phyloP scores from a whole-genome alignment of 441 rosid genomes.

The Syzygium syzygioides region DNA sequence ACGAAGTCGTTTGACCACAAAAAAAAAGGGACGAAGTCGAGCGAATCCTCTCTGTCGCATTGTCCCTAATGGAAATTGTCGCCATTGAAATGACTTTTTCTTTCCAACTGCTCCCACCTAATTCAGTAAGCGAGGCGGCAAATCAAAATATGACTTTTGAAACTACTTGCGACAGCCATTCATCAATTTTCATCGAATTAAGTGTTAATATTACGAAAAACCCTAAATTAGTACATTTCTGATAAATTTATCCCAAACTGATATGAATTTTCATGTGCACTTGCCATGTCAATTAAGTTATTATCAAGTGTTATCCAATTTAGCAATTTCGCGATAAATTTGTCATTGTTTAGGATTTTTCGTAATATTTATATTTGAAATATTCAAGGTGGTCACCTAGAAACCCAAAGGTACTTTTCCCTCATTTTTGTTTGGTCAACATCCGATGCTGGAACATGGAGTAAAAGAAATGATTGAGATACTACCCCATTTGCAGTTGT shows the following conservation, averaged over 20 bases:
- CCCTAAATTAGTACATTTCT: rapidly evolving
- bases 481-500: too few species aligned
- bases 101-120: not conserved
- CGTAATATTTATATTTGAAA: too few species aligned
- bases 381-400: not conserved
- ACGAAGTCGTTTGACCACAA: too few species aligned
- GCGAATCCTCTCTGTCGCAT: not conserved
- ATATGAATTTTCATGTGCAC: too few species aligned
- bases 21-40: too few species aligned
- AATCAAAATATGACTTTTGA: not conserved
- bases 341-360: too few species aligned
- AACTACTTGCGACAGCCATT: too few species aligned
- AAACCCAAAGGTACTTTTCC: not conserved
- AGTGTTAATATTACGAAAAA: too few species aligned
- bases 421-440: not conserved
- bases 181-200: not conserved
- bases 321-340: too few species aligned
- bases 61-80: not conserved
- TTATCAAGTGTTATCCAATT: too few species aligned
- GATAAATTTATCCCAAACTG: too few species aligned
- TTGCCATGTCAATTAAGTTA: too few species aligned
- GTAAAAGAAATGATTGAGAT: not conserved
- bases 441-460: not conserved
- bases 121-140: not conserved
- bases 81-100: not conserved